A percentile compares a stretch with the other conserved stretches of the same genome.
These are phyloP conservation scores for Ophiocordyceps camponoti-leonardi DNA, from an alignment of 2,329 filamentous ascomycete species.

Conservation along the genomic window DNA sequence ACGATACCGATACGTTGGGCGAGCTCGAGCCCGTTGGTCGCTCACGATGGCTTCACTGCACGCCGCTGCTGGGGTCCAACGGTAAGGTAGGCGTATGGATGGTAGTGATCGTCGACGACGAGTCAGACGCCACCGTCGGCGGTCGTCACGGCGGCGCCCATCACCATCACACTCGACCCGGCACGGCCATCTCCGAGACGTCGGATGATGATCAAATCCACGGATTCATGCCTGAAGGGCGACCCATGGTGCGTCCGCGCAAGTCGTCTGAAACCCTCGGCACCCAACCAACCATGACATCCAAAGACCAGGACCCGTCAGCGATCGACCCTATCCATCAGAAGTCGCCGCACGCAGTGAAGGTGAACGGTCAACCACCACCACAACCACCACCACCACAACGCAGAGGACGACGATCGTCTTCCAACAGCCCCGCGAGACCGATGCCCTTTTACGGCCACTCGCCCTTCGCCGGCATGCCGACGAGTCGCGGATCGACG, in stretches of 20 bases:
- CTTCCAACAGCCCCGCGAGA: neutral
- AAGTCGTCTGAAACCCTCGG: constrained; percentile 7
- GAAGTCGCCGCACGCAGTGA: neutral
- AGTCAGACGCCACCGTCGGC: constrained; percentile 10
- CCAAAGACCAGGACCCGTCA: neutral
- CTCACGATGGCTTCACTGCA: constrained; percentile 60
- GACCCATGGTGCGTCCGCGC: constrained; percentile 2
- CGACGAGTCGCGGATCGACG: neutral
- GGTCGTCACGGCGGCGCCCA: neutral
- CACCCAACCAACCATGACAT: neutral
- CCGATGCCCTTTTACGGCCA: neutral
- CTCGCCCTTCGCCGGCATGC: neutral
- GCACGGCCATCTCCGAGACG: neutral
- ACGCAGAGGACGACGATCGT: neutral
- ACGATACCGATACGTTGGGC: constrained; percentile 1
- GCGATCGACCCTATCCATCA: neutral
- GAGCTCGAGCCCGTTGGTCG: constrained; percentile 29
- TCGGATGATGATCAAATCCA: neutral
- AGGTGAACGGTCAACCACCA: neutral
- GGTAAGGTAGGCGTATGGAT: constrained; percentile 62
- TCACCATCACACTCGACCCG: neutral
- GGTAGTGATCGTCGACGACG: constrained; percentile 54
- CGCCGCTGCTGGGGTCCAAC: constrained; percentile 48
- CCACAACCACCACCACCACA: too few relatives aligned
- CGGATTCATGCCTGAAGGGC: neutral